Percentiles rank a stretch among this genome's conserved stretches.
Evolutionary conservation across 2,329 filamentous ascomycete genomes (phyloP).

Genomic region (Colletotrichum simmondsii): DNA sequence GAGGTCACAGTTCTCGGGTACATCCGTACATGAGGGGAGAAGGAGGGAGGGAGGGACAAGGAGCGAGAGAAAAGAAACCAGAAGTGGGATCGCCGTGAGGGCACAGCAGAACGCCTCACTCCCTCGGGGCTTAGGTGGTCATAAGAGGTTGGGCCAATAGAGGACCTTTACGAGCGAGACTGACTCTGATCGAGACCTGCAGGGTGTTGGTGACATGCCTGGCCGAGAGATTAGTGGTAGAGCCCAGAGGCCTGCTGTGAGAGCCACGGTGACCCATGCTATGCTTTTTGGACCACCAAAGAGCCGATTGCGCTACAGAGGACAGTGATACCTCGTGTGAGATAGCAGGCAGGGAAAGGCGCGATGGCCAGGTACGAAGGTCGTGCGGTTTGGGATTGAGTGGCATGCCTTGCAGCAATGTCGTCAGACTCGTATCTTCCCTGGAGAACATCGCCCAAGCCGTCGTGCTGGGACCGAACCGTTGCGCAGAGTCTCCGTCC

Average conservation of each 20-base stretch:
- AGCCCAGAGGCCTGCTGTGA: slow-evolving; percentile 1
- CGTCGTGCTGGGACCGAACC: slow-evolving; percentile 9
- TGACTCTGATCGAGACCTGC: slow-evolving; percentile 33
- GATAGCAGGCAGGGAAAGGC: slow-evolving; percentile 2
- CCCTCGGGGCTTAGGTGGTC: slow-evolving; percentile 25
- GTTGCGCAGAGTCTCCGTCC: slow-evolving; percentile 8
- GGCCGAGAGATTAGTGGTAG: slow-evolving; percentile 30
- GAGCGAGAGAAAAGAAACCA: slow-evolving; percentile 1
- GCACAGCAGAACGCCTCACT: slow-evolving; percentile 29
- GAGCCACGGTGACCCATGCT: slow-evolving; percentile 1
- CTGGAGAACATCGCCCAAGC: not conserved
- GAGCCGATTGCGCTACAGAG: not conserved
- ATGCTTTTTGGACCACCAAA: slow-evolving; percentile 6
- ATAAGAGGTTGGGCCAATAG: slow-evolving; percentile 28
- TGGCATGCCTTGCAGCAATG: slow-evolving; percentile 18
- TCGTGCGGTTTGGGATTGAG: slow-evolving; percentile 32
- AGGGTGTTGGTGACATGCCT: slow-evolving; percentile 30
- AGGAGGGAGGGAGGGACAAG: not conserved
- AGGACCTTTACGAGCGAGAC: slow-evolving; percentile 31
- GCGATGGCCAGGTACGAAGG: slow-evolving; percentile 13
- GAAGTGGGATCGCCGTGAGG: slow-evolving; percentile 14
- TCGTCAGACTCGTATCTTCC: slow-evolving; percentile 31
- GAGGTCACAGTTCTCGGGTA: slow-evolving; percentile 17
- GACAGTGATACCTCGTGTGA: slow-evolving; percentile 25
- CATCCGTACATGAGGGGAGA: slow-evolving; percentile 11